phyloP scores from a whole-genome alignment of 208 protist species.

The Phytomonas sp. region DNA sequence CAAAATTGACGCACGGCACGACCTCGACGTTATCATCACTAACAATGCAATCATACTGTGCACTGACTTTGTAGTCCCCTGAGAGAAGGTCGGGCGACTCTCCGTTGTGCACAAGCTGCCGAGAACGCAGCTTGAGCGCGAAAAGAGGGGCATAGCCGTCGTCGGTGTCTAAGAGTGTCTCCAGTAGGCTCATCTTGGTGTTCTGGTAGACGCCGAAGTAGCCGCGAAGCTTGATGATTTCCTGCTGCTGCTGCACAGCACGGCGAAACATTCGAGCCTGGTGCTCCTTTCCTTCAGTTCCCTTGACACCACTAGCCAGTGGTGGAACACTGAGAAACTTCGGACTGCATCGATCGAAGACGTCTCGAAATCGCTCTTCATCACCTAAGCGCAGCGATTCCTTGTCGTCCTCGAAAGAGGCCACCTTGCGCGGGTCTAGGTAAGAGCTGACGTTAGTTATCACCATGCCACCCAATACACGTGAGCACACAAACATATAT shows the following conservation, averaged over 20 bases:
- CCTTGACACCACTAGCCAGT: constrained; percentile 35
- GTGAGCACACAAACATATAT: constrained; percentile 75
- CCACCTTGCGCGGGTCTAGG: constrained; percentile 42
- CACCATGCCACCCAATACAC: constrained; percentile 76
- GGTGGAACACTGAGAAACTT: constrained; percentile 81
- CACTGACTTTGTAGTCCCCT: constrained; percentile 58
- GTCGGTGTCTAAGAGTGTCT: constrained; percentile 73
- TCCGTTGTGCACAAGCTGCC: constrained; percentile 84
- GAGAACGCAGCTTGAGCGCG: constrained; percentile 76
- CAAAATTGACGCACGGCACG: constrained; percentile 61
- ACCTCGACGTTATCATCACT: constrained; percentile 79
- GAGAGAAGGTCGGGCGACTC: constrained; percentile 65
- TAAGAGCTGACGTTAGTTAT: constrained; percentile 57
- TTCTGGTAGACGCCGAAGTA: constrained; percentile 89
- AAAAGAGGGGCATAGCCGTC: constrained; percentile 75
- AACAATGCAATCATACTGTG: constrained; percentile 78
- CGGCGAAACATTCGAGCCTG: constrained; percentile 86
- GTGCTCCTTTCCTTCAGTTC: constrained; percentile 77
- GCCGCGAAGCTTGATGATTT: constrained; percentile 78
- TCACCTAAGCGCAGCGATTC: constrained; percentile 68
- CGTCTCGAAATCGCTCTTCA: constrained; percentile 85
- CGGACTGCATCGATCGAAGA: constrained; percentile 86
- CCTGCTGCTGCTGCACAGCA: constrained; percentile 84
- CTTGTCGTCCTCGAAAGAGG: constrained; percentile 79
- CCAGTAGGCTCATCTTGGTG: constrained; percentile 72